These are phyloP conservation scores for Nicotiana undulata DNA, from an alignment of 257 asterid species.

Conservation along the genomic window DNA sequence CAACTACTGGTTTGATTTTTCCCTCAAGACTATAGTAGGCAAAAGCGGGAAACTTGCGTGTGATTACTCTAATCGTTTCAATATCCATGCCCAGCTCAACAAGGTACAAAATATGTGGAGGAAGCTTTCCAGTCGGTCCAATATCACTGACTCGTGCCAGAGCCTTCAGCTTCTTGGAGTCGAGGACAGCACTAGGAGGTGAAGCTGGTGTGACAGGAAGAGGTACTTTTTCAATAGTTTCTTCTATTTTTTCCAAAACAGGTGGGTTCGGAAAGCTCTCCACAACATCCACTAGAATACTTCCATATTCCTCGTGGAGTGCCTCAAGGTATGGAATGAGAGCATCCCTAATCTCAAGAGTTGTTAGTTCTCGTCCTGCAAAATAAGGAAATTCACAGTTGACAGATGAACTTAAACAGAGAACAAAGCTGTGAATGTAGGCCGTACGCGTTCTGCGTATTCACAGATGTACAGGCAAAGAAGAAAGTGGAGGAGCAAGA, in stretches of 20 bases:
- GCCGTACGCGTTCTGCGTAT: neutral
- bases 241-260: constrained; percentile 37
- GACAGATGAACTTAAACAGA: neutral
- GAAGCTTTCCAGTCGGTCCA: constrained; percentile 60
- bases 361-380: constrained; percentile 91
- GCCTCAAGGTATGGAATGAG: constrained; percentile 77
- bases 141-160: constrained; percentile 68
- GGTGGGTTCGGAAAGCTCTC: constrained; percentile 78
- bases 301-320: constrained; percentile 62
- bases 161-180: constrained; percentile 60
- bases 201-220: constrained; percentile 28
- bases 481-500: neutral
- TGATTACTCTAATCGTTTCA: constrained; percentile 52
- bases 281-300: constrained; percentile 54
- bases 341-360: constrained; percentile 88
- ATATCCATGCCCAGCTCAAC: constrained; percentile 87
- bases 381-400: constrained; percentile 8
- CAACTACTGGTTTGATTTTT: constrained; percentile 84
- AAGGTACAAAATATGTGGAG: constrained; percentile 69
- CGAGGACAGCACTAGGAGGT: constrained; percentile 31
- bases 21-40: constrained; percentile 92
- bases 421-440: neutral
- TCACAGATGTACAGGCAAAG: neutral
- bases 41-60: constrained; percentile 85
- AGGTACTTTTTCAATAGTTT: constrained; percentile 28